Base-by-base conservation (phyloP, 176 grass and related monocot genomes). In the Stipa capillata region DNA sequence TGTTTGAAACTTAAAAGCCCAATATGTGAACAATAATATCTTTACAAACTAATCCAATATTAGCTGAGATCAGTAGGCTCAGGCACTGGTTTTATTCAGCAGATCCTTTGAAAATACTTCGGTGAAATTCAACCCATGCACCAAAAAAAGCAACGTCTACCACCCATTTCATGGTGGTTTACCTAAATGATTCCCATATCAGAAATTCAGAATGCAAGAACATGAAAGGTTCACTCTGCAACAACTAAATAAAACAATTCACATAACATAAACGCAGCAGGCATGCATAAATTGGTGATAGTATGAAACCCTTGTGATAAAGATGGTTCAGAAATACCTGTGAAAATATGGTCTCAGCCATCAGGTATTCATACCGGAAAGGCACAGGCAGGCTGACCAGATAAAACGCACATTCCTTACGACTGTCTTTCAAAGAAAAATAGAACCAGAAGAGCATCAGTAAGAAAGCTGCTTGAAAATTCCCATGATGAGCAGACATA, bases 311-410 rank as follows among this genome's bases (percentile, higher is more conserved):
- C 39, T 24, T 24, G 14, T 29, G 37, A 78, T 53, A 54, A 48
- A 69, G 41, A 73, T 77, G 37, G 42, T 56, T 74, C 66, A 68
- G 7, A 21, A 79, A 21, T 86, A 99, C 96, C 96, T 99, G 96
- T 61, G 96, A 99, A 91, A 95, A 99, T 91, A 99, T 99, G 51
- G 92, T 99, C 74, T 99, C 96, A n/a, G 96, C 92, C 96, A 99
- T 95, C 85, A 99, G 88, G 69, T 90, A 95, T 79, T 99, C 96
- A 40, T 99, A 99, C 20, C 96, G 88, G 79, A 95, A 99, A 27
- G 96, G 85, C 37, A 99, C 90, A 75, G 92, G 96, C 5, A 99
- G 74, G 74, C 96, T 89, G 61, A 91, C 96, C 79, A 99, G 74
- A 89, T 91, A 99, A 69, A 94, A 99, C 8, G 92, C 96, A 63